Base-by-base conservation (phyloP, 2,329 filamentous ascomycete species). In the Talaromyces piceae region DNA sequence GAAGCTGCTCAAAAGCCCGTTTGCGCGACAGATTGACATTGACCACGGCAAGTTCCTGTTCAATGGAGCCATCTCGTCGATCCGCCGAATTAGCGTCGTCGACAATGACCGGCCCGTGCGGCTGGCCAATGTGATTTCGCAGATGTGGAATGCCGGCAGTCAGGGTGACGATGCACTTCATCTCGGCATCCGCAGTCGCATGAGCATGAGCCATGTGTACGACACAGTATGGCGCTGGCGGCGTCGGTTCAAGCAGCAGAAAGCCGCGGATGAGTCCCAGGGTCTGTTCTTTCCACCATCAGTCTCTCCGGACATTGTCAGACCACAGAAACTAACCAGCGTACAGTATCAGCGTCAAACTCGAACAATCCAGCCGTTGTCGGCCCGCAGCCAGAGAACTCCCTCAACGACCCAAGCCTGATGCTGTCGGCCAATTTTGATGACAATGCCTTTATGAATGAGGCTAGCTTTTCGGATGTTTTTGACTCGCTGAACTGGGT, bases 401-500 rank as follows among this genome's bases (percentile, higher is more conserved):
- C 65, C 18, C 59, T 65, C 12, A 63, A 64, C 16, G 65, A 63
- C 31, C 54, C 63, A 5, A 58, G 59, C 3, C 48, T 68, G 56
- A 62, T 70, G 37, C 59, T 68, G 20, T 58, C 66, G 5, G 49
- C 62, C 9, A 64, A 67, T 33, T 69, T 69, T 47, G 66, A 68
- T 33, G 65, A 68, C 52, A 59, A 62, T 31, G 63, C 63, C 2
- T 69, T 70, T 30, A 67, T 70, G 53, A 65, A 61, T 26, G 67
- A 69, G 47, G 62, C 72, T 53, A 77, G 77, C 58, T 85, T 87
- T 54, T 80, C 78, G 39, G 79, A 86, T 53, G 88, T 93, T 55
- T 95, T 94, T 64, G 89, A 95, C 68, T 88, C 90, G 0, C 80
- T 95, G 58, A 88, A 91, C 65, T 95, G 91, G 90, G 90, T 94